Evolutionary conservation across 257 asterid species (phyloP), one percentile per base, ranked within the genome.

Genomic region (Knoxia roxburghii): DNA sequence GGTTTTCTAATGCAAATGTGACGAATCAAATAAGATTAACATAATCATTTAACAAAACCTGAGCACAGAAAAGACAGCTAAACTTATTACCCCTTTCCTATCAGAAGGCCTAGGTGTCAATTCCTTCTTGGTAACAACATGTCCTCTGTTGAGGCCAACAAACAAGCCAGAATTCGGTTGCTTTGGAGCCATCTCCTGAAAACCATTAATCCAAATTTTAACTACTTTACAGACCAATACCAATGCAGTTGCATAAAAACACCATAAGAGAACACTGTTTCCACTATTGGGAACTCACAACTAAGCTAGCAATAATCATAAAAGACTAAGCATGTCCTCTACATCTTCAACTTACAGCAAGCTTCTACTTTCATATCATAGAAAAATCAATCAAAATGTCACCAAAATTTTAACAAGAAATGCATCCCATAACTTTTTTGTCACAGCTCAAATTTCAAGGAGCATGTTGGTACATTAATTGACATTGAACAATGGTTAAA

Each of bases 131-230:
- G 90, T 84, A 64, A 73, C 75, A 24, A 79, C 63, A 69, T 82
- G 87, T 21, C 90, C 90, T 72, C 72, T 82, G 79, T 84, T 84
- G 72, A 84, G 81, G 41, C 89, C 86, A 51, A 79, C 89, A 65
- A 66, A 75, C 55, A 84, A 77, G 53, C 89, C 89, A 1, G 82
- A 64, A 50, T 75, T 81, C 9, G 83, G 82, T 79, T 77, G 89
- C 39, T 81, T 75, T 37, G 87, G 85, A 73, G 83, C 82, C 87
- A 84, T 79, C 30, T 64, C 81, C 79, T 75, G 69, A 63, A 12
- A 64, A 17, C 2, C n/a, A 18, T 8, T 14, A 67, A 26, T 39
- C 54, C 10, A 23, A 24, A 15, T 37, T 37, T 65, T 30, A 64
- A n/a, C 69, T 4, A 27, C 17, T 50, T 64, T 10, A 15, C 18